Conservation (phyloP, 208 protist genomes). For the Vickermania ingenoplastis region DNA sequence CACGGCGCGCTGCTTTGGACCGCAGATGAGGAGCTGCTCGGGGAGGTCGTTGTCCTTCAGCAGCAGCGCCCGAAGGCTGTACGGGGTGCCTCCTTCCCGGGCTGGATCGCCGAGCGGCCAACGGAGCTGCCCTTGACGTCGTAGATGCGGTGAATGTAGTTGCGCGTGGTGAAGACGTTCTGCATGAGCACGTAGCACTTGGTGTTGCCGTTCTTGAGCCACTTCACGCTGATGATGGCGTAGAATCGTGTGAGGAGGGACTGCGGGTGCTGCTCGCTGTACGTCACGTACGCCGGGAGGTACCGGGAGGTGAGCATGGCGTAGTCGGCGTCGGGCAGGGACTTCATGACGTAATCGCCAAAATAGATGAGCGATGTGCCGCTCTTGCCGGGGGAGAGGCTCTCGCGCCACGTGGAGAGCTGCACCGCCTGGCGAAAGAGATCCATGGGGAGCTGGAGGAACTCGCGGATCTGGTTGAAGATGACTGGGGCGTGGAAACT, state of each 20-base stretch:
- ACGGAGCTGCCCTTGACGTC: slow-evolving; percentile 89
- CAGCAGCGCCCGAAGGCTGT: slow-evolving; percentile 71
- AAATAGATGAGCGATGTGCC: slow-evolving; percentile 82
- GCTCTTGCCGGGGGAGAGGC: slow-evolving; percentile 77
- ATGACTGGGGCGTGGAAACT: slow-evolving; percentile 65
- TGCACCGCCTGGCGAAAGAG: slow-evolving; percentile 28
- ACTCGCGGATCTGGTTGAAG: slow-evolving; percentile 71
- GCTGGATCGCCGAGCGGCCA: slow-evolving; percentile 43
- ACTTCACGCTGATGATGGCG: slow-evolving; percentile 63
- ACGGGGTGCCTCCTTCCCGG: slow-evolving; percentile 40
- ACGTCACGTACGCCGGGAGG: slow-evolving; percentile 61
- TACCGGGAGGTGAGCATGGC: slow-evolving; percentile 55
- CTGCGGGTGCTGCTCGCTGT: slow-evolving; percentile 74
- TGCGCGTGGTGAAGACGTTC: slow-evolving; percentile 83
- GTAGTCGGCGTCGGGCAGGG: slow-evolving; percentile 66
- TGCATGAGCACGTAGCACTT: slow-evolving; percentile 88
- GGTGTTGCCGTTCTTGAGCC: slow-evolving; percentile 27
- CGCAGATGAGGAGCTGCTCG: slow-evolving; percentile 75
- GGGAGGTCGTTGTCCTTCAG: slow-evolving; percentile 87
- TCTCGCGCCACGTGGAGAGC: slow-evolving; percentile 52
- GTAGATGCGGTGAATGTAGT: slow-evolving; percentile 88
- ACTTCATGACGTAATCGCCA: slow-evolving; percentile 86
- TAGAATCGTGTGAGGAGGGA: slow-evolving; percentile 85
- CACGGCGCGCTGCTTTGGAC: slow-evolving; percentile 50
- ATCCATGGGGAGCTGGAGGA: slow-evolving; percentile 45